Percentiles rank a stretch among this genome's conserved stretches.
Evolutionary conservation across 495 filamentous ascomycete species (phyloP).

Genomic region (Penicillium paradoxum): DNA sequence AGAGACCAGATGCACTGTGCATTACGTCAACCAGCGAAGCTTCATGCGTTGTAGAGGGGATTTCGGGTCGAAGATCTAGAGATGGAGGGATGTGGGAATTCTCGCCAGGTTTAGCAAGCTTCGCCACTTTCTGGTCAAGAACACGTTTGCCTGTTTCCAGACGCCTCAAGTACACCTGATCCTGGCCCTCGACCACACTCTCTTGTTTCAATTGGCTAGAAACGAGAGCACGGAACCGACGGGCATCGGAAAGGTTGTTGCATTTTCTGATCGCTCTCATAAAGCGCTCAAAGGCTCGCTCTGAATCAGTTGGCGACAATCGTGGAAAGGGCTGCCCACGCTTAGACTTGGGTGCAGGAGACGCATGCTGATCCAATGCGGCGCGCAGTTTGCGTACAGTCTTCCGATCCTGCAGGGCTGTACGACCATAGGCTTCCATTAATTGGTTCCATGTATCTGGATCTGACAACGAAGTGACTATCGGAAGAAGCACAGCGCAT

Average conservation of each 20-base stretch:
- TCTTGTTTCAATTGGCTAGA: constrained; percentile 90
- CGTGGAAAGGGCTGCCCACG: constrained; percentile 63
- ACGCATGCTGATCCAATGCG: constrained; percentile 91
- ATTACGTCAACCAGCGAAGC: constrained; percentile 75
- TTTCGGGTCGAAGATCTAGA: constrained; percentile 34
- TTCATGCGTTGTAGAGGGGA: constrained; percentile 56
- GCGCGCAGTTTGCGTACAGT: constrained; percentile 91
- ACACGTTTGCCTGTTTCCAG: constrained; percentile 87
- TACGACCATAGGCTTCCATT: constrained; percentile 83
- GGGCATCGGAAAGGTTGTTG: constrained; percentile 89
- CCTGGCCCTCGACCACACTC: constrained; percentile 68
- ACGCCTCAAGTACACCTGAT: constrained; percentile 78
- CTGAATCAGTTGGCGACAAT: constrained; percentile 65
- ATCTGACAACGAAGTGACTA: constrained; percentile 52
- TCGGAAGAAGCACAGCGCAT: constrained; percentile 41
- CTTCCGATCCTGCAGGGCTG: constrained; percentile 90
- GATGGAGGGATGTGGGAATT: constrained; percentile 34
- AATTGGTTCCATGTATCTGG: constrained; percentile 97
- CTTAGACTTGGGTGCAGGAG: constrained; percentile 65
- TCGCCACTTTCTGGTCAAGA: constrained; percentile 83
- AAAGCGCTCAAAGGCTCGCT: constrained; percentile 90
- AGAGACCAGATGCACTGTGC: constrained; percentile 81
- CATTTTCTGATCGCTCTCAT: constrained; percentile 84
- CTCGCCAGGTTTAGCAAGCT: constrained; percentile 63
- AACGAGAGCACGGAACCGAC: constrained; percentile 85